Evolutionary conservation across 2,329 filamentous ascomycete species (phyloP), one percentile per base, ranked within the genome.

Genomic region (Fusarium paranaense): DNA sequence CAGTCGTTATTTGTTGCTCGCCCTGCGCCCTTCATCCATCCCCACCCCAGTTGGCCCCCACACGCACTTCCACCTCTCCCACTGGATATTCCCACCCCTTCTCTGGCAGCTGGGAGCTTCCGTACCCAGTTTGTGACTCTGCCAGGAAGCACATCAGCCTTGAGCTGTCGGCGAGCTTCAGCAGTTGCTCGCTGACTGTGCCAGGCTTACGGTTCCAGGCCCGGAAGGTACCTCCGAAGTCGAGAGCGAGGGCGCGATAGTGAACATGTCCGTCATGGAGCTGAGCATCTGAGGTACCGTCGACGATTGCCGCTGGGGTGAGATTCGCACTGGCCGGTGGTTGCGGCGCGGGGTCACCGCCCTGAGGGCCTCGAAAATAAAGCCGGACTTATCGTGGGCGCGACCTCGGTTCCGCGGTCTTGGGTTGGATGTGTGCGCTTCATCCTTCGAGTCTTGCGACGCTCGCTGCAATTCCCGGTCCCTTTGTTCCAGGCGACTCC

Each of bases 271-370:
- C 20, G 61, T 47, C 27, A 37, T 45, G 33, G 59, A 50, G 58
- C 42, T 54, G 54, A 47, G 33, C 33, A 40, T 66, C 37, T 42
- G 20, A 68, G 45, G 20, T 66, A 47, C 50, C 50, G 33, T 64
- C 25, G 42, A 38, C 58, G 62, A 69, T 72, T 72, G 61, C 37
- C 38, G 45, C 40, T 59, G 62, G 69, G 66, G 71, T 68, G 61
- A 65, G 56, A 54, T 63, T 71, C 22, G 33, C 27, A 27, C 9
- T 57, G 32, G 45, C 69, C 68, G 67, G 66, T 74, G 70, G 71
- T 72, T 72, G 62, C 67, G 69, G 71, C 74, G 77, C 78, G 78
- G 77, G 78, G 78, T 80, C 78, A 80, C 78, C 78, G 78, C 77
- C 78, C 76, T 79, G 42, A 72, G 54, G 63, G 62, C 72, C 60